Conservation (phyloP, 2,329 filamentous ascomycete species). For the Fusarium nematophilum region DNA sequence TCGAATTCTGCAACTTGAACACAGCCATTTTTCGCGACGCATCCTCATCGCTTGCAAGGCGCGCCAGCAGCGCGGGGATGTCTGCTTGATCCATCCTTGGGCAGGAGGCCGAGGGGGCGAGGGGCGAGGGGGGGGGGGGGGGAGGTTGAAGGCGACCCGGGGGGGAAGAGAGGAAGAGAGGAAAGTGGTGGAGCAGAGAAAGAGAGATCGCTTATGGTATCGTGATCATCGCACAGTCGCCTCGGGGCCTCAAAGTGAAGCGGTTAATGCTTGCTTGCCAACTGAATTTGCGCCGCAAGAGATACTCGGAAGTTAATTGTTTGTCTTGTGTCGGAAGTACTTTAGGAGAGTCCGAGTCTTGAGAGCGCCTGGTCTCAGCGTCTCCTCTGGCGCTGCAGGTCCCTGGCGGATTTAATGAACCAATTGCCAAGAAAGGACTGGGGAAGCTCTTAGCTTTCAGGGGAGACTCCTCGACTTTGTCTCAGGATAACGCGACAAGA, state of each 20-base stretch:
- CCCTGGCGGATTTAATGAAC: slow-evolving; percentile 36
- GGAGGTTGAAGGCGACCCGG: slow-evolving; percentile 9
- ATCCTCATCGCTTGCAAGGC: slow-evolving; percentile 79
- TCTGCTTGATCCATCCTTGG: slow-evolving; percentile 70
- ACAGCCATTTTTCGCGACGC: slow-evolving; percentile 97
- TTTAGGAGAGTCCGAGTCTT: slow-evolving; percentile 24
- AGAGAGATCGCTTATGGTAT: slow-evolving; percentile 16
- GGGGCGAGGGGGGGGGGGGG: too few species aligned
- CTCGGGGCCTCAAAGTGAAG: slow-evolving; percentile 1
- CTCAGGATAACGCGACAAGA: slow-evolving; percentile 20
- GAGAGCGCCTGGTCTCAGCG: slow-evolving; percentile 12
- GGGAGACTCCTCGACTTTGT: slow-evolving; percentile 24
- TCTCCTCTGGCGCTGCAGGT: slow-evolving; percentile 19
- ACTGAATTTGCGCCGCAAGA: slow-evolving; percentile 1
- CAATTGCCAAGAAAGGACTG: slow-evolving; percentile 28
- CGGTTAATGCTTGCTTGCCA: neutral
- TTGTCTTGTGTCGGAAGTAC: slow-evolving; percentile 2
- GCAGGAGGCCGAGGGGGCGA: slow-evolving; percentile 43
- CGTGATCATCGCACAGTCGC: slow-evolving; percentile 32
- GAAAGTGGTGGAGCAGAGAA: too few species aligned
- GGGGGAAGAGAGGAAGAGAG: neutral
- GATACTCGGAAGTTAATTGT: neutral
- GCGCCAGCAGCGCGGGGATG: slow-evolving; percentile 72
- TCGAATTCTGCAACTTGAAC: slow-evolving; percentile 95
- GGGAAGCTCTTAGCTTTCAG: slow-evolving; percentile 31